These are phyloP conservation scores for Phlebiopsis gigantea DNA, from an alignment of 768 basidiomycete genomes.

Conservation along the genomic window DNA sequence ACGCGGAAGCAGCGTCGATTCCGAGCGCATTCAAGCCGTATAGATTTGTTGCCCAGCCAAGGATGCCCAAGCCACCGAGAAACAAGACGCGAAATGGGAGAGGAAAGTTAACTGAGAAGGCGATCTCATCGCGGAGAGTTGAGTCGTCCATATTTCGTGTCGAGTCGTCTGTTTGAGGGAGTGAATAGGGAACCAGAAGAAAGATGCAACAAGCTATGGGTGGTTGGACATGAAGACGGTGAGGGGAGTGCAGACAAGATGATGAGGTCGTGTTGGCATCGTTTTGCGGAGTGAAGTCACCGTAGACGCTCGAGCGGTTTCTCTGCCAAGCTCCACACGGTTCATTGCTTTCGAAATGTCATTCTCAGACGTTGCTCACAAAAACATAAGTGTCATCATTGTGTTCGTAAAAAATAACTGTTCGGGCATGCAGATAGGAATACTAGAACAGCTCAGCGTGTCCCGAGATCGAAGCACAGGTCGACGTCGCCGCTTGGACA, in stretches of 20 bases:
- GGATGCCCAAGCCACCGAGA: slow-evolving; percentile 71
- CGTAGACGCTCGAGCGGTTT: background rate
- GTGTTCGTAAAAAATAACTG: too few species aligned
- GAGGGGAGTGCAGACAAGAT: background rate
- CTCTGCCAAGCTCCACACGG: too few species aligned
- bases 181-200: background rate
- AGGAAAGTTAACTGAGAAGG: slow-evolving; percentile 62
- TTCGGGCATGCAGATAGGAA: too few species aligned
- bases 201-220: background rate
- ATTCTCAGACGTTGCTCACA: too few species aligned
- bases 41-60: slow-evolving; percentile 91
- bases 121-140: slow-evolving; percentile 33
- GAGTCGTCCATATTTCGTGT: slow-evolving; percentile 6
- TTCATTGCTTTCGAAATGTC: too few species aligned
- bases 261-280: background rate
- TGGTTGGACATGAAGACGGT: background rate
- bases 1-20: slow-evolving; percentile 64
- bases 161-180: background rate
- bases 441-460: background rate
- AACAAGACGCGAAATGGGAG: slow-evolving; percentile 89
- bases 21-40: slow-evolving; percentile 74
- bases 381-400: too few species aligned
- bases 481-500: slow-evolving; percentile 8
- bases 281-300: background rate
- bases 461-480: background rate